Evolutionary conservation across 176 grass and related monocot species (phyloP).

Genomic region (Poa annua): DNA sequence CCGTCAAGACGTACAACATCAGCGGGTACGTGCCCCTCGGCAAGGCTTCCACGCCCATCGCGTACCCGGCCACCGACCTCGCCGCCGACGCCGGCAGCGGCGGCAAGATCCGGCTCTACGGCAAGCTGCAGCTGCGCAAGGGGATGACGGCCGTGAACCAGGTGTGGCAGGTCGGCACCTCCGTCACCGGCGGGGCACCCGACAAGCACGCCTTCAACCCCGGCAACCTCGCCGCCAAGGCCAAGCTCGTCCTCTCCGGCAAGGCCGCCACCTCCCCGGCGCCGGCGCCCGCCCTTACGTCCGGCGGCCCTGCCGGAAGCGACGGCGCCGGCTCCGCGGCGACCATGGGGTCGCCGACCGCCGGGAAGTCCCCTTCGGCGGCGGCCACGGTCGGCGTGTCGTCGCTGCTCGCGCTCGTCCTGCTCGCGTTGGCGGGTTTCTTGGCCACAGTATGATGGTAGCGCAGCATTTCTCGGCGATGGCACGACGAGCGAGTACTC

Average conservation of each 20-base stretch:
- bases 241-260: conserved; percentile 56
- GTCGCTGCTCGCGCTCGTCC: conserved; percentile 4
- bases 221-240: conserved; percentile 53
- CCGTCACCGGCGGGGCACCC: conserved; percentile 51
- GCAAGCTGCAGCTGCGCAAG: conserved; percentile 57
- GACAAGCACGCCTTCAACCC: conserved; percentile 52
- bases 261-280: not conserved
- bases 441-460: conserved; percentile 34
- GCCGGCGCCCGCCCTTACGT: not conserved
- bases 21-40: conserved; percentile 40
- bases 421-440: conserved; percentile 38
- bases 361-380: not conserved
- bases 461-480: not conserved
- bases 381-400: conserved; percentile 1
- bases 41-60: conserved; percentile 31
- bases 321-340: conserved; percentile 18
- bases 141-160: conserved; percentile 62
- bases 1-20: conserved; percentile 74
- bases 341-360: not conserved
- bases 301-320: conserved; percentile 2
- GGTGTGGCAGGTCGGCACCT: conserved; percentile 76
- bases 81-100: conserved; percentile 43
- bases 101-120: conserved; percentile 72
- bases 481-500: not conserved
- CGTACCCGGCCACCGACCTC: conserved; percentile 54